Base-by-base conservation (phyloP, 371 early-diverging fungal genomes). In the Lichtheimia ramosa region DNA sequence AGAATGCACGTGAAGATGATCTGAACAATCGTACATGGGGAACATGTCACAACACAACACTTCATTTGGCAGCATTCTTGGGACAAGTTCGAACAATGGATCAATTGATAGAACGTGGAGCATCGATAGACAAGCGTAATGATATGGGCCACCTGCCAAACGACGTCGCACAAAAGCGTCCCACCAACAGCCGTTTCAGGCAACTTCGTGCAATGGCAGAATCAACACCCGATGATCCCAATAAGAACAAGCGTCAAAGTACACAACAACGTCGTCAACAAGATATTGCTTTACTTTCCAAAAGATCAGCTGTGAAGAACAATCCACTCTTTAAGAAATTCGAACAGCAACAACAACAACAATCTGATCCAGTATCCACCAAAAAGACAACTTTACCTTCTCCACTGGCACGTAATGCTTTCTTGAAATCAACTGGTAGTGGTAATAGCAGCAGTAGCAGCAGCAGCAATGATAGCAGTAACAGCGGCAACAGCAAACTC, bases 271-370 rank as follows among this genome's bases (percentile, higher is more conserved):
- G 50, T 3, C 68, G 68, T 27, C 63, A 60, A 43, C 63, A 68
- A 48, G 68, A 68, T 34, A 41, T 68, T 21, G 63, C 71, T 1
- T 16, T 60, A 16, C 58, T 66, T 4, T 68, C 64, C 15, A 62
- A 60, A 23, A 62, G 69, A 16, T 71, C 67, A 3, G 71, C 73
- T 10, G 68, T 74, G n/a, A 73, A 65, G n/a, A 74, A 56, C 14
- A 71, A 64, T 48, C 79, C 79, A 8, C 54, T 78, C 8, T 66
- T 69, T 39, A 68, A 63, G 58, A 65, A 69, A 21, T 43, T 66
- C 25, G 79, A 74, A 50, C 46, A 53, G 16, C 43, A 52, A 23
- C 48, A 51, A 2, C 68, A 27, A 16, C 39, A 20, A 18, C 51
- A 51, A 51, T 25, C 20, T 14, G 21, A 55, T 15, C 13, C 43